phyloP scores from a whole-genome alignment of 2,329 filamentous ascomycete species.

The Lizonia empirigonia region DNA sequence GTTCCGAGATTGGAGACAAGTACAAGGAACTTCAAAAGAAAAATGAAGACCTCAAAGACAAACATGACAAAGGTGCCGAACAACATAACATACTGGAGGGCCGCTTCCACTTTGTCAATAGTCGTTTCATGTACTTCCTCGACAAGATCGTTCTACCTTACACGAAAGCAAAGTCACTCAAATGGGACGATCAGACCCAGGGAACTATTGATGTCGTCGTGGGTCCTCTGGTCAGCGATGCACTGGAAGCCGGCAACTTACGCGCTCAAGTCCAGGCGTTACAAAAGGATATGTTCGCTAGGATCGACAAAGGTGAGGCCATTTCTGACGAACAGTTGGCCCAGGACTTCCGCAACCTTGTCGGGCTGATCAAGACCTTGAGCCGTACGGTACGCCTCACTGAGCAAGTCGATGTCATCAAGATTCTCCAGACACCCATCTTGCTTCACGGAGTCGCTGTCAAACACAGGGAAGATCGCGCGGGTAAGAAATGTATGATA shows the following conservation, averaged over 20 bases:
- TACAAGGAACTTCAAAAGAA: no score
- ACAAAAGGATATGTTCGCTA: conserved; percentile 24
- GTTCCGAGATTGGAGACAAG: no score
- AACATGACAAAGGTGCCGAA: no score
- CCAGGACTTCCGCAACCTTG: conserved; percentile 19
- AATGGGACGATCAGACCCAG: no score
- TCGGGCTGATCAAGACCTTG: conserved; percentile 20
- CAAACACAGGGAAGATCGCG: conserved; percentile 4
- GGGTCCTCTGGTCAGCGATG: no score
- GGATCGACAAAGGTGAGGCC: conserved; percentile 18
- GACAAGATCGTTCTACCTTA: no score
- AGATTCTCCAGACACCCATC: background rate
- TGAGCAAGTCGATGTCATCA: background rate
- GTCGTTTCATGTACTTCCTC: no score
- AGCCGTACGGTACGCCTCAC: conserved; percentile 13
- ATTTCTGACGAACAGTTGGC: conserved; percentile 24
- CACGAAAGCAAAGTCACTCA: no score
- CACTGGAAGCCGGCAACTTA: background rate
- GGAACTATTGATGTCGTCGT: no score
- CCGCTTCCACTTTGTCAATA: no score
- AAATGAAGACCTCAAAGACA: no score
- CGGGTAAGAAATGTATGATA: conserved; percentile 18
- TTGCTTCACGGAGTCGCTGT: background rate
- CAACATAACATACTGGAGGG: no score
- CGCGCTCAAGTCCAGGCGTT: conserved; percentile 8